Conservation (phyloP, 306 rosid species). For the apple (Malus domestica) region DNA sequence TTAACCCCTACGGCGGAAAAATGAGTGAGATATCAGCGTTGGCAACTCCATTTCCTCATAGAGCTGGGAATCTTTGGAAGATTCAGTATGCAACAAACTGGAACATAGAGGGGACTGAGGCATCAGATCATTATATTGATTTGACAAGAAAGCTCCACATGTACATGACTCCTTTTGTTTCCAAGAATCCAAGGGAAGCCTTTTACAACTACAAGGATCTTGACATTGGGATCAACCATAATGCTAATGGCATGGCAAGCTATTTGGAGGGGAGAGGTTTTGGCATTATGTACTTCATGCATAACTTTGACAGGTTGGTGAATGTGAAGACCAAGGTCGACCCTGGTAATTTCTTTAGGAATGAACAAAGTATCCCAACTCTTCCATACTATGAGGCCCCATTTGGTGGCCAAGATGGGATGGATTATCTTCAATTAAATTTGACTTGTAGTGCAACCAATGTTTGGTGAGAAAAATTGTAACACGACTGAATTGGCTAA, state of each 20-base stretch:
- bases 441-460: too few relatives aligned
- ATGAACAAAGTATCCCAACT: conserved; percentile 26
- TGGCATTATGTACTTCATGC: conserved; percentile 18
- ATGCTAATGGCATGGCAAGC: not conserved
- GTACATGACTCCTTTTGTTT: conserved; percentile 17
- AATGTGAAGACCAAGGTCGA: conserved; percentile 19
- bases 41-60: conserved; percentile 22
- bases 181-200: conserved; percentile 18
- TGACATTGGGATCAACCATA: conserved; percentile 6
- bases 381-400: too few relatives aligned
- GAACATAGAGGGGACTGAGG: not conserved
- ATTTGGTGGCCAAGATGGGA: too few relatives aligned
- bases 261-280: not conserved
- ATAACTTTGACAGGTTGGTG: conserved; percentile 18
- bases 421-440: too few relatives aligned
- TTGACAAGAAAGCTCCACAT: conserved; percentile 2
- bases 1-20: conserved; percentile 21
- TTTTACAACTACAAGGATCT: conserved; percentile 21
- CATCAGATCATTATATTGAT: not conserved
- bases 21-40: not conserved
- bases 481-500: too few relatives aligned
- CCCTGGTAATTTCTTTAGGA: conserved; percentile 21
- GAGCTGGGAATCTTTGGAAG: conserved; percentile 23
- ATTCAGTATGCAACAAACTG: conserved; percentile 23
- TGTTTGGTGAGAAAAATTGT: too few relatives aligned